Percentiles rank a stretch among this genome's conserved stretches.
Conservation (phyloP, 2,329 filamentous ascomycete species). For the Lachnellula cervina region DNA sequence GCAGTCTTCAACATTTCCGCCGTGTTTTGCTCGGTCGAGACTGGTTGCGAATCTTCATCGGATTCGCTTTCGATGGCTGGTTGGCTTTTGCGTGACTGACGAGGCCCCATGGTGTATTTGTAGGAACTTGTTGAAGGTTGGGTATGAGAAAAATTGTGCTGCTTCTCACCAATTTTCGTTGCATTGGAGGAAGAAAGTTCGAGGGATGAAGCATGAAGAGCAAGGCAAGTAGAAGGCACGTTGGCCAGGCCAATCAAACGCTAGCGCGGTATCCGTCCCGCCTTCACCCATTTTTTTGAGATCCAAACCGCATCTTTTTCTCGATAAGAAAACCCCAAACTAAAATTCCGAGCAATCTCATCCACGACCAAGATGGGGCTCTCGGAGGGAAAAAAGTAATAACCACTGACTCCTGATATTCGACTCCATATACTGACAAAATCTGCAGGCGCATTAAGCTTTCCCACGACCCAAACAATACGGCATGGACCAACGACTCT, state of each 20-base stretch:
- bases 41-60: conserved; percentile 14
- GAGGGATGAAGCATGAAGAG: background rate
- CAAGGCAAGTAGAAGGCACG: background rate
- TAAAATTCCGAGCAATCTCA: background rate
- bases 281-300: conserved; percentile 17
- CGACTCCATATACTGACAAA: conserved; percentile 32
- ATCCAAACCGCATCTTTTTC: conserved; percentile 13
- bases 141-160: background rate
- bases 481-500: conserved; percentile 80
- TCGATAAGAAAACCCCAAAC: conserved; percentile 11
- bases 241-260: conserved; percentile 18
- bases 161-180: background rate
- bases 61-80: conserved; percentile 2
- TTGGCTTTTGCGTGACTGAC: conserved; percentile 10
- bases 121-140: background rate
- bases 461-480: conserved; percentile 91
- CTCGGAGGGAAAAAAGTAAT: conserved; percentile 61
- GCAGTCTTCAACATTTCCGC: conserved; percentile 16
- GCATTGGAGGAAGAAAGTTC: background rate
- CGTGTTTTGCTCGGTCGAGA: conserved; percentile 10
- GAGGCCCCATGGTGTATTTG: conserved; percentile 16
- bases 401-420: conserved; percentile 26
- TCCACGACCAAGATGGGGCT: conserved; percentile 54
- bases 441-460: conserved; percentile 58
- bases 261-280: conserved; percentile 8